phyloP scores from a whole-genome alignment of 257 asterid species.

The Solanum habrochaites region DNA sequence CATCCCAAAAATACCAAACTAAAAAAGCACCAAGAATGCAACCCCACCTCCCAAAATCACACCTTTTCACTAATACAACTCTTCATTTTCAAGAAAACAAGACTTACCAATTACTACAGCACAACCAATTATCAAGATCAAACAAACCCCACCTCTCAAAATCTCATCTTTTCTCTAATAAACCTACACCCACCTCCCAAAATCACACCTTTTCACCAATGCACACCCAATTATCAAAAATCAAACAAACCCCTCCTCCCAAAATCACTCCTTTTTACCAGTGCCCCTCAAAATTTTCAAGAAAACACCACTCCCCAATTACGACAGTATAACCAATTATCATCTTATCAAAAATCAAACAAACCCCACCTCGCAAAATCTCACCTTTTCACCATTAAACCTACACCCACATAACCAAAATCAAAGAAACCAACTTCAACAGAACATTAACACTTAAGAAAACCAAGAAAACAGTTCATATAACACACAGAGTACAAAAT shows the following conservation, averaged over 20 bases:
- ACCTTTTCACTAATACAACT: constrained; percentile 12
- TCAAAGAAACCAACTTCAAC: not conserved
- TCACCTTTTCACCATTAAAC: not conserved
- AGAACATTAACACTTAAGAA: not conserved
- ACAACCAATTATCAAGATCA: constrained; percentile 5
- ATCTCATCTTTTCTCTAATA: not conserved
- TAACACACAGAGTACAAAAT: not conserved
- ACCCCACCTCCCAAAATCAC: constrained; percentile 34
- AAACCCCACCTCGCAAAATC: not conserved
- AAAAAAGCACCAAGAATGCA: constrained; percentile 15
- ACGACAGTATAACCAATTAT: constrained; percentile 9
- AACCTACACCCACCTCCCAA: not conserved
- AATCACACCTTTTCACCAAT: constrained; percentile 3
- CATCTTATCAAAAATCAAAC: not conserved
- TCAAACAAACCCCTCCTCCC: constrained; percentile 25
- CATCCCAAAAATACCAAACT: constrained; percentile 21
- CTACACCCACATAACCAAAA: not conserved
- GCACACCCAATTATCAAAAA: constrained; percentile 7
- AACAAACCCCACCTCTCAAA: not conserved
- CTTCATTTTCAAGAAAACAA: constrained; percentile 9
- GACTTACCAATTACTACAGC: constrained; percentile 25
- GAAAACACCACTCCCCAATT: constrained; percentile 27
- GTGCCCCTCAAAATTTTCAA: constrained; percentile 9
- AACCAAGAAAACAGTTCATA: constrained; percentile 5
- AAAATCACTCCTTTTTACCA: constrained; percentile 17